phyloP scores from a whole-genome alignment of 768 basidiomycete species.

The Lactifluus subvellereus region DNA sequence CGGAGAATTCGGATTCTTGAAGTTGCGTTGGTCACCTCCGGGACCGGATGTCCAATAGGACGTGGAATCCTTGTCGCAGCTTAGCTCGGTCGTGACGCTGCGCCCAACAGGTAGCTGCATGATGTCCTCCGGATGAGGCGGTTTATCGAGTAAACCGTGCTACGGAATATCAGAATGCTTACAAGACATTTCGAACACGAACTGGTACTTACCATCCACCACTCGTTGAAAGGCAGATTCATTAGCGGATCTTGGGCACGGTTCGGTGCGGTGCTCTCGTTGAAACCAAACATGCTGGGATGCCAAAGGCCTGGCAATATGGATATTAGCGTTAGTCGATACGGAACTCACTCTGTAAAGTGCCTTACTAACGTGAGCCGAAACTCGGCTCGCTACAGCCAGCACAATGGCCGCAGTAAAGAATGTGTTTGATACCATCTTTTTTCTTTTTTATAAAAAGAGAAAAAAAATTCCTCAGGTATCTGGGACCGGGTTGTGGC shows the following conservation, averaged over 20 bases:
- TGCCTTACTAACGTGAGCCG: slow-evolving; percentile 1
- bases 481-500: too few species aligned
- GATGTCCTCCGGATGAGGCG: slow-evolving; percentile 31
- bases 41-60: slow-evolving; percentile 23
- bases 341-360: neutral
- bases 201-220: slow-evolving; percentile 35
- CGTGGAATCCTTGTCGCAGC: slow-evolving; percentile 34
- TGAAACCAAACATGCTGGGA: slow-evolving; percentile 37
- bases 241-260: slow-evolving; percentile 36
- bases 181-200: neutral
- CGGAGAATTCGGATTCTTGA: slow-evolving; percentile 22
- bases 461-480: too few species aligned
- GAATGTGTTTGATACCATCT: slow-evolving; percentile 1
- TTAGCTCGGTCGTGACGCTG: slow-evolving; percentile 24
- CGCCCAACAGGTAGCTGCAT: slow-evolving; percentile 33
- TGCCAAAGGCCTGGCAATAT: slow-evolving; percentile 30
- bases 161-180: neutral
- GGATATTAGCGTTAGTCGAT: neutral
- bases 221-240: slow-evolving; percentile 28
- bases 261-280: slow-evolving; percentile 32
- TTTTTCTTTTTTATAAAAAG: neutral
- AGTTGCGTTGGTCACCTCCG: slow-evolving; percentile 27
- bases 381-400: slow-evolving; percentile 5
- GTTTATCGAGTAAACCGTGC: slow-evolving; percentile 32
- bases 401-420: neutral